phyloP scores from a whole-genome alignment of 495 filamentous ascomycete species.

The Xylaria acuta region DNA sequence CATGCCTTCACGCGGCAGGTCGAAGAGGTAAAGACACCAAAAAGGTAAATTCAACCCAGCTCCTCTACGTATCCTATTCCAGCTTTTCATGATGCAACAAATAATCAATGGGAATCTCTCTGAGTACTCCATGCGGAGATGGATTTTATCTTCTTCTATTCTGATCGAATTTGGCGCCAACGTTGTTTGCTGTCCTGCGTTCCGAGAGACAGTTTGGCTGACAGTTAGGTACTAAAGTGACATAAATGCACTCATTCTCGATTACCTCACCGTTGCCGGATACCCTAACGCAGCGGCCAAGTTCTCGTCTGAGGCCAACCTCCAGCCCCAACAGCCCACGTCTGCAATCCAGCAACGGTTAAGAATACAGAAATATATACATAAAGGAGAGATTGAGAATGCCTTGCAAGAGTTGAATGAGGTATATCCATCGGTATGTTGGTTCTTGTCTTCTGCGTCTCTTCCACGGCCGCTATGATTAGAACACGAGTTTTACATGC shows the following conservation, averaged over 20 bases:
- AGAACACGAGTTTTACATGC: constrained; percentile 90
- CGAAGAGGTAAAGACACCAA: constrained; percentile 85
- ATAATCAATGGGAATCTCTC: constrained; percentile 99
- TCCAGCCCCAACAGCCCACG: constrained; percentile 71
- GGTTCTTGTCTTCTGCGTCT: constrained; percentile 21
- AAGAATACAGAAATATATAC: constrained; percentile 79
- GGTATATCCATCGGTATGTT: constrained; percentile 84
- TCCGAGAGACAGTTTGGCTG: constrained; percentile 43
- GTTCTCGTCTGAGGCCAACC: constrained; percentile 92
- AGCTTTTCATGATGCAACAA: constrained; percentile 75
- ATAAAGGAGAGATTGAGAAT: constrained; percentile 79
- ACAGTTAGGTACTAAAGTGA: constrained; percentile 63
- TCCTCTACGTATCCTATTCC: constrained; percentile 13
- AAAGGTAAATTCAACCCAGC: constrained; percentile 71
- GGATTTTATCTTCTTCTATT: constrained; percentile 63
- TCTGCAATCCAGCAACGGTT: constrained; percentile 78
- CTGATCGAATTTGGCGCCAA: constrained; percentile 53
- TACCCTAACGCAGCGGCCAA: constrained; percentile 93
- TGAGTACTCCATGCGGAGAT: constrained; percentile 90
- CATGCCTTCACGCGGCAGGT: constrained; percentile 79
- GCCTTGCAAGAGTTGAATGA: constrained; percentile 91
- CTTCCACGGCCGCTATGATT: constrained; percentile 76
- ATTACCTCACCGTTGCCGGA: constrained; percentile 95
- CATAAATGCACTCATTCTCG: constrained; percentile 94
- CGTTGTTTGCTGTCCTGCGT: not conserved